These are phyloP conservation scores for Vitis labrusca DNA, from an alignment of 164 flowering plant genomes.

Conservation along the genomic window DNA sequence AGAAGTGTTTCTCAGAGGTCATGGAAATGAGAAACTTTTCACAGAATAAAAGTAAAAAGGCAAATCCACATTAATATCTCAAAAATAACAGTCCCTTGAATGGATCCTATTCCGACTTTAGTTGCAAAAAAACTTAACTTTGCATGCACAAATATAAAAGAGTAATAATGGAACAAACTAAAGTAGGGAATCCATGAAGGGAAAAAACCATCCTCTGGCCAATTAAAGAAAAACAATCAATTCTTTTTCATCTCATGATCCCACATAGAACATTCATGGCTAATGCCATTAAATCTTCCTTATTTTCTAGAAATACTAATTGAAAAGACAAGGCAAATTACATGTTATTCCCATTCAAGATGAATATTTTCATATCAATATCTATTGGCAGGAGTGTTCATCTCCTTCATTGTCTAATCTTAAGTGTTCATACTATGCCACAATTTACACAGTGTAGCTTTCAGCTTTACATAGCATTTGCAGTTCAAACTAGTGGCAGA, in stretches of 20 bases:
- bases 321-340: no score
- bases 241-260: neutral
- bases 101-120: neutral
- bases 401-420: no score
- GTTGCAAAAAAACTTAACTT: neutral
- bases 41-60: neutral
- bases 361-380: no score
- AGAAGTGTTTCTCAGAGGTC: neutral
- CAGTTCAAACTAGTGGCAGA: no score
- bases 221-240: neutral
- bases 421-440: no score
- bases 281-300: no score
- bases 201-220: neutral
- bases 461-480: no score
- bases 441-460: no score
- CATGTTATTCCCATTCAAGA: no score
- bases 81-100: neutral
- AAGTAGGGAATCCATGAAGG: neutral
- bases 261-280: neutral
- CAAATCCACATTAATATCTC: neutral
- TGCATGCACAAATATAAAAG: neutral
- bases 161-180: neutral
- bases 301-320: no score
- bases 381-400: no score
- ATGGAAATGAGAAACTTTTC: neutral